Base-by-base conservation (phyloP, 2,329 filamentous ascomycete species). In the Cladophialophora yegresii region DNA sequence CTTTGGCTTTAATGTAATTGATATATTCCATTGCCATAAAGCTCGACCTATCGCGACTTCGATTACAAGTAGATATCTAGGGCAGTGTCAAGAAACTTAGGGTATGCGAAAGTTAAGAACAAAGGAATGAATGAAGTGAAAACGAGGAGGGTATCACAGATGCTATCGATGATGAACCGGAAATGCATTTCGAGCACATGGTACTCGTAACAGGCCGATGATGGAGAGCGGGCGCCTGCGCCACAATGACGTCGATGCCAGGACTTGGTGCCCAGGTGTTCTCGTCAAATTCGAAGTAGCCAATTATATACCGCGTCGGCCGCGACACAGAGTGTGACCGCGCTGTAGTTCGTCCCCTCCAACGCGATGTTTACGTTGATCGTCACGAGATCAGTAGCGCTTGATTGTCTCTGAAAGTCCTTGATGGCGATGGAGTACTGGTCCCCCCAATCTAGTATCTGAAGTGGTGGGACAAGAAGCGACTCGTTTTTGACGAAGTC, bases 1-100 rank as follows among this genome's bases (percentile, higher is more conserved):
- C 72, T 67, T 77, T 79, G 61, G 74, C 71, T 61, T 76, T 78
- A 54, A 80, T 75, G 66, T 77, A 74, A 55, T 75, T 79, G 61
- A 82, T 73, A 66, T 80, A 80, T 67, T 81, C 74, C 75, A 79
- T 78, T 10, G 65, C 62, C 61, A 64, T 51, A 30, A 55, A 26
- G 54, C 7, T 12, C n/a, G 16, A 40, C 40, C 43, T 43, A n/a
- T 33, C 43, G 16, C 10, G n/a, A 23, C 50, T 20, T 56, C 20
- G 8, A 49, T 36, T 33, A 51, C 45, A 40, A 36, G 45, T 33
- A 28, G 20, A 28, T 53, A 30, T 59, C 22, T 23, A 33, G 43
- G n/a, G 20, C 22, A 36, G 32, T 5, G 16, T 2, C 30, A 51
- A 26, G 22, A 26, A 22, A 20, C 47, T n/a, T 59, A 51, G 47